phyloP scores from a whole-genome alignment of 169 alveolate genomes.

The Cryptosporidium canis region DNA sequence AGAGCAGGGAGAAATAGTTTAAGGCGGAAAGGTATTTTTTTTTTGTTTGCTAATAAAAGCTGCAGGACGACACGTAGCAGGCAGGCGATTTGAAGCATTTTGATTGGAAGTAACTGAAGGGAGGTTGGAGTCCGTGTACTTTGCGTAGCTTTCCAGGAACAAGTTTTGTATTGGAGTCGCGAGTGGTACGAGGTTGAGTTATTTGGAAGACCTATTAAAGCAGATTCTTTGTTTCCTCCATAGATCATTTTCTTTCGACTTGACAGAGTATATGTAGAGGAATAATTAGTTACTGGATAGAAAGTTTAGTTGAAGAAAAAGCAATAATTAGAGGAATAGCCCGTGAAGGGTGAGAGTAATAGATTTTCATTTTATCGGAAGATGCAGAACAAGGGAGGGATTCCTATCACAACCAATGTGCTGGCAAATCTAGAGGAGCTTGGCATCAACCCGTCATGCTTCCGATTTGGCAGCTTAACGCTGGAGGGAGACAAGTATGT shows the following conservation, averaged over 20 bases:
- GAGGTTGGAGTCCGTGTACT: slow-evolving; percentile 1
- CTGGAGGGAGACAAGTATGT: slow-evolving; percentile 92
- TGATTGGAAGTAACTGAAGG: not conserved
- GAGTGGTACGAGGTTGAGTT: not conserved
- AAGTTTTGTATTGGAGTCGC: not conserved
- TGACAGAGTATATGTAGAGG: not conserved
- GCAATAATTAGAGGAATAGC: slow-evolving; percentile 1
- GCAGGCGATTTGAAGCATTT: slow-evolving; percentile 2
- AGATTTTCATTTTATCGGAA: not conserved
- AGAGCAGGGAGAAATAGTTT: not conserved
- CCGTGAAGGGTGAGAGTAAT: not conserved
- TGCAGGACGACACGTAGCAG: not conserved
- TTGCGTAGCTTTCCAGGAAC: not conserved
- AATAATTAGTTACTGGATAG: not conserved
- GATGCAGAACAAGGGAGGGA: slow-evolving; percentile 75
- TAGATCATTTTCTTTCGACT: not conserved
- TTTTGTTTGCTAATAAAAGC: not conserved
- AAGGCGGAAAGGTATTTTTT: not conserved
- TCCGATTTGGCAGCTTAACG: slow-evolving; percentile 87
- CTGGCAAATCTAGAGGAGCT: slow-evolving; percentile 80
- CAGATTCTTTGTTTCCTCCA: not conserved
- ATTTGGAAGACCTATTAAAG: not conserved
- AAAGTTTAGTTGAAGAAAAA: not conserved
- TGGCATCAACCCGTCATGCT: slow-evolving; percentile 87
- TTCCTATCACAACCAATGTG: slow-evolving; percentile 77